Percentiles rank a stretch among this genome's conserved stretches.
These are phyloP conservation scores for Coemansia sp. DNA, from an alignment of 192 early-diverging fungal genomes.

Conservation along the genomic window DNA sequence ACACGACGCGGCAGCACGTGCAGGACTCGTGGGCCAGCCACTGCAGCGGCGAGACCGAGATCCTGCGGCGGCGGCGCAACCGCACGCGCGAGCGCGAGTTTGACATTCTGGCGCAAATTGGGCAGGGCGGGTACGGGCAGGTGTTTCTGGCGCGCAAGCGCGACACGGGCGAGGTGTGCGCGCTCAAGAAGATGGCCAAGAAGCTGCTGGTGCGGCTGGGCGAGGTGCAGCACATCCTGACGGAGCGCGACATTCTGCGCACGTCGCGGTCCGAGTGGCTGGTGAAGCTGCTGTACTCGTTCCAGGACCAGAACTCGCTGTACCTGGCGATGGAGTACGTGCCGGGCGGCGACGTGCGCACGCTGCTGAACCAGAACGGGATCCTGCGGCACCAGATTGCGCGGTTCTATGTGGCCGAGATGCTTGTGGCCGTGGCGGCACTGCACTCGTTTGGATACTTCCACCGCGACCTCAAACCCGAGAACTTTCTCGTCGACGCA, in stretches of 20 bases:
- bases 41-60: conserved; percentile 54
- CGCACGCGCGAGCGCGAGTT: conserved; percentile 64
- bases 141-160: conserved; percentile 69
- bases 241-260: conserved; percentile 72
- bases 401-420: conserved; percentile 87
- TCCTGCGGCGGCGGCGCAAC: conserved; percentile 64
- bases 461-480: conserved; percentile 91
- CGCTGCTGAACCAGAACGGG: conserved; percentile 71
- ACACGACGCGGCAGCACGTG: conserved; percentile 52
- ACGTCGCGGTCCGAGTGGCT: conserved; percentile 72
- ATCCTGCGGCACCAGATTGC: conserved; percentile 74
- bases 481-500: conserved; percentile 75
- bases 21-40: conserved; percentile 59
- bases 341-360: conserved; percentile 71
- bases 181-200: conserved; percentile 77
- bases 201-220: conserved; percentile 59
- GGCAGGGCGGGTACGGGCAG: conserved; percentile 78
- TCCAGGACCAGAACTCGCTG: conserved; percentile 72
- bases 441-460: conserved; percentile 87
- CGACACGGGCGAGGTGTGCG: conserved; percentile 65
- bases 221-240: conserved; percentile 69
- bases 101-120: conserved; percentile 66
- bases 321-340: conserved; percentile 71
- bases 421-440: conserved; percentile 74
- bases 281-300: conserved; percentile 85